These are phyloP conservation scores for Extremus antarcticus DNA, from an alignment of 495 filamentous ascomycete species.

Conservation along the genomic window DNA sequence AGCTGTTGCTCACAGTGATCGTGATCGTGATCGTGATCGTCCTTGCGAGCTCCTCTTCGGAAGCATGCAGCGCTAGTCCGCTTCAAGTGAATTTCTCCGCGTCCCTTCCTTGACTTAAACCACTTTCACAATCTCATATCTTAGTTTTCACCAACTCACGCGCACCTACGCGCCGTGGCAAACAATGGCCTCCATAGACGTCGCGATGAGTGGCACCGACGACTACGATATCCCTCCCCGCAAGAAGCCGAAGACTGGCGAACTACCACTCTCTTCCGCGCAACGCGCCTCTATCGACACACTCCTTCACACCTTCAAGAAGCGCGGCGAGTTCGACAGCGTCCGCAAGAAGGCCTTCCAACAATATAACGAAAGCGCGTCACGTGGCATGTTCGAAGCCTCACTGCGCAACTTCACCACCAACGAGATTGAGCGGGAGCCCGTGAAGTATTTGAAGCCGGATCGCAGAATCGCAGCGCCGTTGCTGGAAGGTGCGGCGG, in stretches of 20 bases:
- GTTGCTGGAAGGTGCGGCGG: constrained; percentile 76
- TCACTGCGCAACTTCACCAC: constrained; percentile 51
- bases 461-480: constrained; percentile 71
- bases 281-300: constrained; percentile 67
- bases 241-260: constrained; percentile 73
- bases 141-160: background rate
- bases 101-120: too few species aligned
- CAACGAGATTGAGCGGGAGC: constrained; percentile 67
- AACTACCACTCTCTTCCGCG: constrained; percentile 62
- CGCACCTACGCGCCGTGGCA: background rate
- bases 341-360: constrained; percentile 72
- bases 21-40: too few species aligned
- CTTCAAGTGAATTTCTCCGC: too few species aligned
- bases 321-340: constrained; percentile 81
- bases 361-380: constrained; percentile 50
- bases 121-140: background rate
- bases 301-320: constrained; percentile 73
- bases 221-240: constrained; percentile 30
- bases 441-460: constrained; percentile 54
- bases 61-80: too few species aligned
- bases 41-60: too few species aligned
- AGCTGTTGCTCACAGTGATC: background rate
- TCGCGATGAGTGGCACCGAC: constrained; percentile 25
- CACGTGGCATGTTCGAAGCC: constrained; percentile 30
- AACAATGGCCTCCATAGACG: constrained; percentile 23